Conservation (phyloP, 2,329 filamentous ascomycete species). For the Thielaviopsis cerberus region DNA sequence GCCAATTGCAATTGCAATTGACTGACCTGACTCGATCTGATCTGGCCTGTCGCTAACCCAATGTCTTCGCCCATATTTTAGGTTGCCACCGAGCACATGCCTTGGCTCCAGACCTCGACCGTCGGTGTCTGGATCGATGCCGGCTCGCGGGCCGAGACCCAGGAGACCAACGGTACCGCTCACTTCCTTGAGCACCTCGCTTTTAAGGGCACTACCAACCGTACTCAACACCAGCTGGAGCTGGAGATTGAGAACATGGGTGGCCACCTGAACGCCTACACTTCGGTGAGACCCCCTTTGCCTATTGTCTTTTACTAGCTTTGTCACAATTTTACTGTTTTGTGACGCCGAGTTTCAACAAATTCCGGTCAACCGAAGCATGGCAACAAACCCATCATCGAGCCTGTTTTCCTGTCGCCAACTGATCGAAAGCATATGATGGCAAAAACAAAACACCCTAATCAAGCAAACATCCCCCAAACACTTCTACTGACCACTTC, state of each 20-base stretch:
- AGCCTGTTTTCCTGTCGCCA: background rate
- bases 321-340: background rate
- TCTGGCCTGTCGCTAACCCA: background rate
- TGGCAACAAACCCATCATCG: background rate
- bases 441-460: background rate
- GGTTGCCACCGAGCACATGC: conserved; percentile 96
- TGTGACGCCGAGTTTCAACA: background rate
- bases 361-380: background rate
- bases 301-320: background rate
- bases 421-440: background rate
- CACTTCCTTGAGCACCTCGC: conserved; percentile 99
- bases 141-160: conserved; percentile 91
- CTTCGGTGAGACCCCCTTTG: conserved; percentile 52
- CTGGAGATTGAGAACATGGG: conserved; percentile 99
- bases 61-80: conserved; percentile 21
- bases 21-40: background rate
- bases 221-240: conserved; percentile 92
- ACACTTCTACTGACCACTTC: conserved; percentile 5
- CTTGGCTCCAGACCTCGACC: conserved; percentile 93
- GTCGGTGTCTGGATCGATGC: conserved; percentile 99
- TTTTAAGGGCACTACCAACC: conserved; percentile 95
- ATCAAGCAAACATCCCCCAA: conserved; percentile 6
- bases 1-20: background rate
- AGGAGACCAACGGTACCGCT: conserved; percentile 96
- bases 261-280: conserved; percentile 97